Percentiles rank a stretch among this genome's conserved stretches.
Conservation (phyloP, 495 filamentous ascomycete genomes). For the Aspergillus incahuasiensis region DNA sequence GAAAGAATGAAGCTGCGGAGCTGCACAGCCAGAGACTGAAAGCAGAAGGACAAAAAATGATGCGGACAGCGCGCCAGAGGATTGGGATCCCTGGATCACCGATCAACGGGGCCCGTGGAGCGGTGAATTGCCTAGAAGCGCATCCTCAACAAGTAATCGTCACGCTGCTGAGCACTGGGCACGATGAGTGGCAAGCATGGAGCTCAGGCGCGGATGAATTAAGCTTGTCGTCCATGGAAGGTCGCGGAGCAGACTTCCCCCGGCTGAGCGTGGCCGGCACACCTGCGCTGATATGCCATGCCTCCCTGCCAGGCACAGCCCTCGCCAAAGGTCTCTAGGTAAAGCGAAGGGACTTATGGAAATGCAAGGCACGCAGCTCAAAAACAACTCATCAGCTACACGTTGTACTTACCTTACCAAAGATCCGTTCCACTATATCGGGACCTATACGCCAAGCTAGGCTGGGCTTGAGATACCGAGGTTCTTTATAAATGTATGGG, state of each 20-base stretch:
- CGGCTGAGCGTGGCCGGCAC: conserved; percentile 20
- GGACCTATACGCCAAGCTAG: background rate
- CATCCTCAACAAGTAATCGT: conserved; percentile 5
- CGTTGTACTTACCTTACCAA: background rate
- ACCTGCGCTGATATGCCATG: conserved; percentile 19
- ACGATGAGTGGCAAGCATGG: conserved; percentile 3
- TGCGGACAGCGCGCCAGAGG: conserved; percentile 5
- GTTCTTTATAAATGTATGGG: background rate
- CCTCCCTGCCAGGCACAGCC: background rate
- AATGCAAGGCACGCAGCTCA: background rate
- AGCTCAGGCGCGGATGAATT: background rate
- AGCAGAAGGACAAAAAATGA: background rate
- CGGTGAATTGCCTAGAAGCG: background rate
- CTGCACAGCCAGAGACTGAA: no score
- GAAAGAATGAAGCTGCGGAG: conserved; percentile 7
- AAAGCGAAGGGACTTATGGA: background rate
- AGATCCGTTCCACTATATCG: background rate
- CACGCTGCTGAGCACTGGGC: conserved; percentile 1
- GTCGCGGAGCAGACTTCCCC: background rate
- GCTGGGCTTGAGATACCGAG: background rate
- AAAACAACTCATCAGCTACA: background rate
- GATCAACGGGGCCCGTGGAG: conserved; percentile 9
- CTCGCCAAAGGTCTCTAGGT: background rate
- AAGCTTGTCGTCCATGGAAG: background rate
- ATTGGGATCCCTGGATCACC: background rate